Evolutionary conservation across 768 basidiomycete species (phyloP), one percentile per base, ranked within the genome.

Genomic region (Tulasnella calospora): DNA sequence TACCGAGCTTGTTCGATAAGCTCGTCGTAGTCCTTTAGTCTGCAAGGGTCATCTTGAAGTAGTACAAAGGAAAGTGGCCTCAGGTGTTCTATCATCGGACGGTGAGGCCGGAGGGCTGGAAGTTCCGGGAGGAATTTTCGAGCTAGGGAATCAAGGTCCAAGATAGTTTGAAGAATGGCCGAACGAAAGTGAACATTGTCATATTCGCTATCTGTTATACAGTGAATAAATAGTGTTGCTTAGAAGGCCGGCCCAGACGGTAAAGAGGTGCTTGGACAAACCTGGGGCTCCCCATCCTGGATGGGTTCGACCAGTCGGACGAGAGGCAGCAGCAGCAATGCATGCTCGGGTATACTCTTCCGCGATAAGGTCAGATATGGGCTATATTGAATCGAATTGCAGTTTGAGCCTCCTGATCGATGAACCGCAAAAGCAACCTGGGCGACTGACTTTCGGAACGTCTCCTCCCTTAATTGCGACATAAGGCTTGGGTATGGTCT

Each of bases 201-300:
- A 44, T 77, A 76, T 40, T 30, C 19, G 38, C 55, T 35, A 19
- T 79, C 79, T 80, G 38, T 35, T n/a, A n/a, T 30, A 76, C 12
- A 12, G 13, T 23, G 46, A 38, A 9, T 2, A 13, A 0, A 27
- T 30, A 23, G 55, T 2, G 23, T 74, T 33, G 19, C 12, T 38
- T 9, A 76, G 55, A n/a, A 15, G 21, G n/a, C 38, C 33, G 3
- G n/a, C 35, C 9, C 46, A 12, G 13, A 71, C 5, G 71, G 36
- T 40, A 33, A 10, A 13, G 38, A 47, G 73, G 15, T 15, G 55
- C 35, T 35, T 4, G 33, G 23, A 55, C 79, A 13, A 75, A 80
- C 79, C 79, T 74, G 79, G 79, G 19, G 73, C 38, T 36, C 79
- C 79, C 79, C 79, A 80, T 8, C 79, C 79, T 15, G 80, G 69